Evolutionary conservation across 257 asterid genomes (phyloP).

Genomic region (Solanum etuberosum): DNA sequence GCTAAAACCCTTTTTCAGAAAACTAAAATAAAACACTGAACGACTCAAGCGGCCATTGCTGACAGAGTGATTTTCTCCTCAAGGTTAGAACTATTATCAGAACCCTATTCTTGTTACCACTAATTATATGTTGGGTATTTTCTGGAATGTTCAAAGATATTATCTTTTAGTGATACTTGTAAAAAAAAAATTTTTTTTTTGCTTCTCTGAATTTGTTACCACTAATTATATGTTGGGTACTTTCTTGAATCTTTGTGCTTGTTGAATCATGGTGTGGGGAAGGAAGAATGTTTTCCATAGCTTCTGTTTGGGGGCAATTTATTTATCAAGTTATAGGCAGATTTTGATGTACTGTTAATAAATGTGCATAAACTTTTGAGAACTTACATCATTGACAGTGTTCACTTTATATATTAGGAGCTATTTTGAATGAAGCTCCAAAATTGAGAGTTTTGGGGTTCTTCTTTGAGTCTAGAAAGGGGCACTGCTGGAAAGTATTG

Average conservation of each 20-base stretch:
- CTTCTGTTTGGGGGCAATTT: not conserved
- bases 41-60: not conserved
- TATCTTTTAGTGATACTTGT: not conserved
- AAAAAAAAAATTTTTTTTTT: not conserved
- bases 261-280: not conserved
- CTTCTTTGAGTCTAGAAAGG: not conserved
- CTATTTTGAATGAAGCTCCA: not conserved
- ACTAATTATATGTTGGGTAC: not conserved
- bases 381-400: not conserved
- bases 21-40: not conserved
- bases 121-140: not conserved
- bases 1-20: not conserved
- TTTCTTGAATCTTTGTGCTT: not conserved
- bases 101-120: not conserved
- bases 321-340: not conserved
- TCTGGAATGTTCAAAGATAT: not conserved
- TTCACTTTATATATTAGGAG: not conserved
- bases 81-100: not conserved
- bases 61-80: not conserved
- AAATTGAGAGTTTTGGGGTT: not conserved
- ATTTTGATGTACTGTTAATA: not conserved
- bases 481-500: not conserved
- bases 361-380: not conserved
- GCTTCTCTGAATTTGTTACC: not conserved
- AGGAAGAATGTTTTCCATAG: too few species aligned